Evolutionary conservation across 345 rosid species (phyloP).

Genomic region (Gossypium mustelinum): DNA sequence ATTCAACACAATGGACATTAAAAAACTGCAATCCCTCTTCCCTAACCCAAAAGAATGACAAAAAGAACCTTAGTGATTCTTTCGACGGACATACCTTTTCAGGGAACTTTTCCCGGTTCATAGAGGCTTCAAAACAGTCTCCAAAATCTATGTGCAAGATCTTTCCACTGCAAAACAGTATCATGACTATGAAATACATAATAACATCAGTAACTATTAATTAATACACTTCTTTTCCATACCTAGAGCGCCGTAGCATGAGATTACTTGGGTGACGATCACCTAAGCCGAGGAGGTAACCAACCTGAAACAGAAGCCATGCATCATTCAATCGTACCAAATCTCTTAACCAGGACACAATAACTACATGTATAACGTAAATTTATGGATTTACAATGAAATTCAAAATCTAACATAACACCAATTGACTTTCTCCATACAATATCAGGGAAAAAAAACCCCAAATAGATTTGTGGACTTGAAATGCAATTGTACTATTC

Average conservation of each 20-base stretch:
- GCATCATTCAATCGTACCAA: background rate
- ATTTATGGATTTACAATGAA: background rate
- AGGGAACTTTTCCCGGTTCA: slow-evolving; percentile 97
- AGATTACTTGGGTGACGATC: slow-evolving; percentile 99
- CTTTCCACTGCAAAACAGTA: slow-evolving; percentile 67
- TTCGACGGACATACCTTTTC: slow-evolving; percentile 57
- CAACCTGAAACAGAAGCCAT: slow-evolving; percentile 59
- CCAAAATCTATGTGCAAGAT: slow-evolving; percentile 99
- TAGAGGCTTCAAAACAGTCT: slow-evolving; percentile 98
- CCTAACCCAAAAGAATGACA: background rate
- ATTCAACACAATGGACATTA: slow-evolving; percentile 8
- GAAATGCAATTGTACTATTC: background rate
- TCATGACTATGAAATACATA: slow-evolving; percentile 16
- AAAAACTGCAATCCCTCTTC: background rate
- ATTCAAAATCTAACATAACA: background rate
- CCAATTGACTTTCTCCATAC: background rate
- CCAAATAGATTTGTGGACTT: background rate
- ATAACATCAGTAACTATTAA: background rate
- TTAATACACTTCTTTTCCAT: slow-evolving; percentile 20
- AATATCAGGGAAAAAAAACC: background rate
- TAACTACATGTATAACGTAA: background rate
- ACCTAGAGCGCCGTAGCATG: slow-evolving; percentile 92
- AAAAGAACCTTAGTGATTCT: background rate
- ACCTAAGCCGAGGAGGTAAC: slow-evolving; percentile 97
- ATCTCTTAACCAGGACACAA: background rate